Percentiles rank a stretch among this genome's conserved stretches.
phyloP scores from a whole-genome alignment of 2,329 filamentous ascomycete species.

The Penicillium olsonii region DNA sequence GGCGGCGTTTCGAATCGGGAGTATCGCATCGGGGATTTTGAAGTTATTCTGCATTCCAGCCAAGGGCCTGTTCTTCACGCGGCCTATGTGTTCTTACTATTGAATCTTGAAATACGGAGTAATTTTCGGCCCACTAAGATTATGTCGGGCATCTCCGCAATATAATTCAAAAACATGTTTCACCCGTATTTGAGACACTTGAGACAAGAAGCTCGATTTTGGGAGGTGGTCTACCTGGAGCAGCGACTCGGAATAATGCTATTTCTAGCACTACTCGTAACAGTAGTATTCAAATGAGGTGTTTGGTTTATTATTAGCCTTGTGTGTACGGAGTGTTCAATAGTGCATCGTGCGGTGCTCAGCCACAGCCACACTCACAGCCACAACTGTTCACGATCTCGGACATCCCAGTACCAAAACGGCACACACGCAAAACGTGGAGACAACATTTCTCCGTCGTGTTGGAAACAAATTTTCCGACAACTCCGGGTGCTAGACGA shows the following conservation, averaged over 20 bases:
- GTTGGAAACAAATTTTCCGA: neutral
- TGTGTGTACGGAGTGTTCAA: too few species aligned
- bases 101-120: neutral
- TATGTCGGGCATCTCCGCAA: neutral
- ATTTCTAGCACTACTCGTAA: too few species aligned
- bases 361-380: too few species aligned
- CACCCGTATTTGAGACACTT: neutral
- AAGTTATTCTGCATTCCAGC: neutral
- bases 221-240: neutral
- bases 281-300: too few species aligned
- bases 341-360: too few species aligned
- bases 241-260: neutral
- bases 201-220: neutral
- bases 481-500: neutral
- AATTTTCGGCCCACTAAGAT: neutral
- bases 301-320: too few species aligned
- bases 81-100: neutral
- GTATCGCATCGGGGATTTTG: neutral
- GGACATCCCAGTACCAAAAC: too few species aligned
- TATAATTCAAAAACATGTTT: neutral
- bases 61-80: neutral
- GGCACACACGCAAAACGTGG: constrained; percentile 1
- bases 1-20: neutral
- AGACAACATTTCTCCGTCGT: neutral
- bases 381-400: too few species aligned